Base-by-base conservation (phyloP, 177 flowering plant species). In the Vitis hybrid region DNA sequence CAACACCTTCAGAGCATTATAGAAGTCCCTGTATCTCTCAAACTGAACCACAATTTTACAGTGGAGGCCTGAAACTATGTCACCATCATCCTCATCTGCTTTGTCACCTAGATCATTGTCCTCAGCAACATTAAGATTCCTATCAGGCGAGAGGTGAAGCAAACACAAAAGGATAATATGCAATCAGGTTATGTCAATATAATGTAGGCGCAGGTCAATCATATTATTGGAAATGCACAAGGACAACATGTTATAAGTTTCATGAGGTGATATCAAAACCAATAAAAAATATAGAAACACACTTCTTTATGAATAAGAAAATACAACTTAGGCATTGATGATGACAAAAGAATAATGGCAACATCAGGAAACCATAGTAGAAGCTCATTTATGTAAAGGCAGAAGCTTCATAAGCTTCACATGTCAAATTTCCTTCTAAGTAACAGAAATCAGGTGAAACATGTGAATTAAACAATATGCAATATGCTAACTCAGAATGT, bases 51-150 rank as follows among this genome's bases (percentile, higher is more conserved):
- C 84, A 70, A 94, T 78, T 79, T 87, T 94, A 77, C 98, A 94
- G 10, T 92, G 85, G 14, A 94, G 91, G 72, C 97, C 97, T 52
- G 97, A 77, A 72, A 87, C 84, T 66, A 92, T 64, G 67, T 77
- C 82, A 11, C 13, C 81, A 21, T 68, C 75, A 45, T 82, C 85
- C 67, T 84, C 91, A 61, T 84, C 86, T n/a, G 26, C 81, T 48
- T 78, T 88, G 68, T 87, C 80, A 82, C 88, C 85, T 66, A 75
- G 78, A 84, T 84, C 93, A 87, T 89, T 80, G 73, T 91, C 94
- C 81, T 77, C 94, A 57, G 89, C 89, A 78, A 93, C 91, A 83
- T 82, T 85, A 78, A 94, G 92, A 76, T 88, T 88, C 98, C 98
- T 94, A 86, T 51, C 48, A n/a, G 68, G 64, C 40, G 67, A 4